Conservation (phyloP, 2,329 filamentous ascomycete genomes). For the Ophiosphaerella narmari region DNA sequence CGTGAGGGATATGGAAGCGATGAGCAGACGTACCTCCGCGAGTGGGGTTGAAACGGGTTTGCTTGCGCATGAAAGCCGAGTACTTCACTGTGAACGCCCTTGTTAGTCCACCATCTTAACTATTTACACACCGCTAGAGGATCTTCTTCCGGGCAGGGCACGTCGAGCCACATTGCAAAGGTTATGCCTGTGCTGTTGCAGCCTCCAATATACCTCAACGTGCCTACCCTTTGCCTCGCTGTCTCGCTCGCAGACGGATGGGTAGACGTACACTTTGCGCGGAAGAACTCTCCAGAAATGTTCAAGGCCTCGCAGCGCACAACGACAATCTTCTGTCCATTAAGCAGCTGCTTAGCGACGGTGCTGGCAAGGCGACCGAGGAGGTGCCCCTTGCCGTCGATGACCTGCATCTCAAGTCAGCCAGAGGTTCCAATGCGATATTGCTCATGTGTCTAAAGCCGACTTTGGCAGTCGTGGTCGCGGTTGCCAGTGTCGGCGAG, state of each 20-base stretch:
- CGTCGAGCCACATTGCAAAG: constrained; percentile 4
- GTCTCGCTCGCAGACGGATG: constrained; percentile 14
- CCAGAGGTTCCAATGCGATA: constrained; percentile 16
- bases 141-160: constrained; percentile 15
- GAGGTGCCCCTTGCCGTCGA: constrained; percentile 99
- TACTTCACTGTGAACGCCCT: constrained; percentile 83
- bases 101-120: constrained; percentile 23
- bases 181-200: neutral
- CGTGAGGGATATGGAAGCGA: neutral
- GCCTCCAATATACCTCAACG: constrained; percentile 15
- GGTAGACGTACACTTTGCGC: constrained; percentile 91
- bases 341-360: constrained; percentile 98
- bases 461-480: constrained; percentile 13
- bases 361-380: constrained; percentile 98
- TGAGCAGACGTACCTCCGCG: constrained; percentile 76
- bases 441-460: constrained; percentile 7
- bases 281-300: constrained; percentile 99
- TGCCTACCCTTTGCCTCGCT: constrained; percentile 11
- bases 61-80: constrained; percentile 99
- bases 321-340: constrained; percentile 98
- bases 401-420: constrained; percentile 61
- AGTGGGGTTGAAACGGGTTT: constrained; percentile 99
- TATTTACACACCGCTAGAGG: constrained; percentile 3
- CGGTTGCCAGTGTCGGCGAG: constrained; percentile 10
- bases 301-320: constrained; percentile 99